Evolutionary conservation across 345 rosid species (phyloP).

Genomic region (Pseudoturritis turrita): DNA sequence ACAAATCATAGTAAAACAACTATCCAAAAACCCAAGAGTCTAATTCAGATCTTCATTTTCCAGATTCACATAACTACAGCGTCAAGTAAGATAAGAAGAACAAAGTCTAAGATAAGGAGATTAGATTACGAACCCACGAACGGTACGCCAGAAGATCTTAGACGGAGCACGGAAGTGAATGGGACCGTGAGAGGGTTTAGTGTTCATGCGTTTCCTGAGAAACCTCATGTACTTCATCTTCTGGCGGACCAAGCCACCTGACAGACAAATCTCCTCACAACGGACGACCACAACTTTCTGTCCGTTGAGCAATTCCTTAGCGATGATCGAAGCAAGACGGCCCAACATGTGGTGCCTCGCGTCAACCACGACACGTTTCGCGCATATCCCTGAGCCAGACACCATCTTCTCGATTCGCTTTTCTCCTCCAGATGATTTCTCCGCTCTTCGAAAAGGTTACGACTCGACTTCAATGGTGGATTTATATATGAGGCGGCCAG

Average conservation of each 20-base stretch:
- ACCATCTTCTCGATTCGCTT: conserved; percentile 43
- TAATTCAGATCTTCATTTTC: not conserved
- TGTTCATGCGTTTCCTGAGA: conserved; percentile 89
- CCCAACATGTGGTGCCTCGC: conserved; percentile 86
- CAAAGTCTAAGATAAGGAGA: not conserved
- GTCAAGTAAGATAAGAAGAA: too few relatives aligned
- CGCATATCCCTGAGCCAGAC: conserved; percentile 73
- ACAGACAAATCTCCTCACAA: conserved; percentile 87
- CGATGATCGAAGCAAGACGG: conserved; percentile 56
- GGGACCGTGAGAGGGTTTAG: conserved; percentile 94
- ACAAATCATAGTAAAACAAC: not conserved
- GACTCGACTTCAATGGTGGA: not conserved
- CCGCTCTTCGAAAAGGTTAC: not conserved
- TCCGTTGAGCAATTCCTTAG: conserved; percentile 84
- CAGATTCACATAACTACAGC: too few relatives aligned
- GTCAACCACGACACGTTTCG: conserved; percentile 70
- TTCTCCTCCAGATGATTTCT: too few relatives aligned
- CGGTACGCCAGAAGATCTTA: conserved; percentile 91
- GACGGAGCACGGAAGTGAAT: conserved; percentile 90
- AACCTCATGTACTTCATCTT: conserved; percentile 93
- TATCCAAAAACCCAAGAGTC: not conserved
- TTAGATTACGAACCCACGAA: conserved; percentile 53
- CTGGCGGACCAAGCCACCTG: conserved; percentile 81
- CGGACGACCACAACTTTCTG: conserved; percentile 75
- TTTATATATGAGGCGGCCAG: conserved; percentile 11